These are phyloP conservation scores for Thinopyrum elongatum DNA, from an alignment of 176 grass and related monocot genomes.

Conservation along the genomic window DNA sequence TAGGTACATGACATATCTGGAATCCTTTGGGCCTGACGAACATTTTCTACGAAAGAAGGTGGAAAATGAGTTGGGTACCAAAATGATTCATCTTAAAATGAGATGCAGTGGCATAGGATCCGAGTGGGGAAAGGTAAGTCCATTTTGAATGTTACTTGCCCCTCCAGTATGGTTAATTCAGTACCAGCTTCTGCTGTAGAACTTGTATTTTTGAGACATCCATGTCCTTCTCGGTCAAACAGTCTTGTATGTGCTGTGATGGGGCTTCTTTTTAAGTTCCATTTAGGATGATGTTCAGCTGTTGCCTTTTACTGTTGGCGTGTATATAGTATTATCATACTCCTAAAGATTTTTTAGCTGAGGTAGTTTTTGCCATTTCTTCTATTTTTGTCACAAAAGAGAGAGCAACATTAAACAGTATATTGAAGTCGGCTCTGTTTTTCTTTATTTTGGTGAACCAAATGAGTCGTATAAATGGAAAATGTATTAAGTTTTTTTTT, in stretches of 20 bases:
- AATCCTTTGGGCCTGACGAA: conserved; percentile 82
- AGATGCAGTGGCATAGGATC: conserved; percentile 88
- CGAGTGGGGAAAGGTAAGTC: conserved; percentile 83
- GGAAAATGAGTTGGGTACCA: conserved; percentile 89
- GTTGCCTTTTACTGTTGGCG: neutral
- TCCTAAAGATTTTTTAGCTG: neutral
- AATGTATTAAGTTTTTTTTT: neutral
- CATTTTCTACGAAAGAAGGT: conserved; percentile 80
- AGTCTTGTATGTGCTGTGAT: conserved; percentile 8
- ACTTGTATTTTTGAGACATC: neutral
- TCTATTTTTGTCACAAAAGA: neutral
- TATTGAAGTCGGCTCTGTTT: neutral
- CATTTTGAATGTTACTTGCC: neutral
- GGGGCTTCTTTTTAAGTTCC: neutral
- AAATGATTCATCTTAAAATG: conserved; percentile 99
- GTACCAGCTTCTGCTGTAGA: neutral
- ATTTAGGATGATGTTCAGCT: neutral
- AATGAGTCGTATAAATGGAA: neutral
- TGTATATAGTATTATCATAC: neutral
- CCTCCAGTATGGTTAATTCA: neutral
- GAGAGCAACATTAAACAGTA: neutral
- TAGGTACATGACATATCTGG: conserved; percentile 75
- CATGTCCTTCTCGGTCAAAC: neutral
- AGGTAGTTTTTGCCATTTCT: neutral
- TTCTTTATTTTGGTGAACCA: neutral